Percentiles rank a stretch among this genome's conserved stretches.
Conservation (phyloP, 441 rosid genomes). For the Erodium texanum region DNA sequence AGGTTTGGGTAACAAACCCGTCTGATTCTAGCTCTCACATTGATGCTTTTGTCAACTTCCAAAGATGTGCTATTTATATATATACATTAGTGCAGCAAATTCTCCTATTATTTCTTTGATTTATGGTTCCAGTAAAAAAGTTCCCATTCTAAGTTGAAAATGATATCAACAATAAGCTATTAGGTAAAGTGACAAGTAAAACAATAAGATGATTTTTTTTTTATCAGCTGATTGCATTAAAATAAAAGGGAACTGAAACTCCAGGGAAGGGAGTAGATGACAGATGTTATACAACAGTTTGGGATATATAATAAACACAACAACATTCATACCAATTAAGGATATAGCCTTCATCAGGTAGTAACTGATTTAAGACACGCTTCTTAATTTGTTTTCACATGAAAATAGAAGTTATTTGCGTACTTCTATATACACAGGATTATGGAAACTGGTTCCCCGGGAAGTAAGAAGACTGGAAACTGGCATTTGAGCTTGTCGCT, state of each 20-base stretch:
- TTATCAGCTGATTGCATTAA: no score
- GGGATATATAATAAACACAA: no score
- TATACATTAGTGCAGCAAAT: background rate
- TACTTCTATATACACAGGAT: background rate
- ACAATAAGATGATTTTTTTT: background rate
- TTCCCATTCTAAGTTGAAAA: background rate
- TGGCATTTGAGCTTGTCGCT: background rate
- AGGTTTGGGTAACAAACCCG: no score
- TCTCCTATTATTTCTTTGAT: background rate
- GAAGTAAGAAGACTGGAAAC: background rate
- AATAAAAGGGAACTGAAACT: no score
- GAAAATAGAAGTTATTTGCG: background rate
- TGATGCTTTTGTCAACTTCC: background rate
- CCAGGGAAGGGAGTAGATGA: no score
- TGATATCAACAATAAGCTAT: background rate
- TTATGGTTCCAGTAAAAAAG: background rate
- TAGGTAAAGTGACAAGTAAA: background rate
- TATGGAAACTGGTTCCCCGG: background rate
- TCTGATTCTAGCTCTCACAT: background rate
- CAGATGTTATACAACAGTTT: background rate
- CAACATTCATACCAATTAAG: background rate
- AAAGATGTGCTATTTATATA: background rate
- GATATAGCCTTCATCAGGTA: background rate
- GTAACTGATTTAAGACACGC: background rate
- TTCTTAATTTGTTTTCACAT: background rate